Percentiles rank a stretch among this genome's conserved stretches.
Conservation (phyloP, 23 red algal species). For the Gracilaria domingensis region DNA sequence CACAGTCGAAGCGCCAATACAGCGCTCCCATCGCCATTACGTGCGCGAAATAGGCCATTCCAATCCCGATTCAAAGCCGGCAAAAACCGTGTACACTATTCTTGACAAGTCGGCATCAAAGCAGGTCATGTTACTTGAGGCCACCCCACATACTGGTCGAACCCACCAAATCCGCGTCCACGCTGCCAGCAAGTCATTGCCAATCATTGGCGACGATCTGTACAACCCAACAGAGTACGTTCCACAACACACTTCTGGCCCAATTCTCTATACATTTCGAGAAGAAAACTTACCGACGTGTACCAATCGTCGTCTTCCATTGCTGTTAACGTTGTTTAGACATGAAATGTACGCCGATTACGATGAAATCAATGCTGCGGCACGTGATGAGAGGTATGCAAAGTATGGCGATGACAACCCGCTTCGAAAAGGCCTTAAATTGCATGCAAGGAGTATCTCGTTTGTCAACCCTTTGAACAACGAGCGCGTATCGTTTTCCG, state of each 20-base stretch:
- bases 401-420: constrained; percentile 58
- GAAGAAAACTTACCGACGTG: too few species aligned
- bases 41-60: constrained; percentile 58
- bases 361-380: constrained; percentile 57
- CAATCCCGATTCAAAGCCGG: constrained; percentile 57
- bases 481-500: constrained; percentile 46
- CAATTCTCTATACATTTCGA: background rate
- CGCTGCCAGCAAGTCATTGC: constrained; percentile 34
- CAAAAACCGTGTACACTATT: constrained; percentile 48
- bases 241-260: background rate
- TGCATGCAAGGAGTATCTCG: constrained; percentile 70
- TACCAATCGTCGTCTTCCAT: background rate
- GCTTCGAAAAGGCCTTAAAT: constrained; percentile 73
- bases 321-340: constrained; percentile 5
- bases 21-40: constrained; percentile 32
- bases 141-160: constrained; percentile 67
- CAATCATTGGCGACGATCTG: constrained; percentile 76
- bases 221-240: constrained; percentile 69
- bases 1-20: constrained; percentile 74
- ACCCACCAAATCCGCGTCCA: constrained; percentile 89
- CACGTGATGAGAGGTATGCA: constrained; percentile 21
- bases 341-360: constrained; percentile 47
- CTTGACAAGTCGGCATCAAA: constrained; percentile 32
- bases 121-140: constrained; percentile 59
- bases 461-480: constrained; percentile 43